Evolutionary conservation across 805 yeast species (phyloP).

Genomic region (Hyphopichia homilentoma): DNA sequence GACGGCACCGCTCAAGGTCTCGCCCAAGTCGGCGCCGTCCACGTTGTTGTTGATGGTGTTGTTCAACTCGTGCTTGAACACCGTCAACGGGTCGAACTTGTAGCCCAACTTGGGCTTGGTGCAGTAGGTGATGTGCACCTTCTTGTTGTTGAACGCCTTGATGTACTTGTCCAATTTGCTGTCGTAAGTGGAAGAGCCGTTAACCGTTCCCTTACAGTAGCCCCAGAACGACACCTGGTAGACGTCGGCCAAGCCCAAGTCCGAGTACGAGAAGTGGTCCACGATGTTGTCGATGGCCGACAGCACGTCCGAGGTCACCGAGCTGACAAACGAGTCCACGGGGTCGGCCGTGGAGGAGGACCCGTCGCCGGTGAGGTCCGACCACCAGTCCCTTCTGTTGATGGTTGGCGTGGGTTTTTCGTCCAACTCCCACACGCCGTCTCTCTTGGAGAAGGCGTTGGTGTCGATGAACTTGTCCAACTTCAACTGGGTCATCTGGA

Average conservation of each 20-base stretch:
- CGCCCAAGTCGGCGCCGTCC: constrained; percentile 19
- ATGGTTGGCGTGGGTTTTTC: background rate
- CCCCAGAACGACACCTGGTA: constrained; percentile 42
- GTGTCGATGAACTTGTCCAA: constrained; percentile 25
- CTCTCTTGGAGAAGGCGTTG: constrained; percentile 10
- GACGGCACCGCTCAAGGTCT: constrained; percentile 10
- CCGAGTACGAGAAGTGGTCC: constrained; percentile 18
- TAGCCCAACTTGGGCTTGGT: constrained; percentile 52
- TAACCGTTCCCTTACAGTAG: constrained; percentile 33
- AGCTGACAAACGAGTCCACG: constrained; percentile 4
- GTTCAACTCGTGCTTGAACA: constrained; percentile 31
- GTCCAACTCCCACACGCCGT: no score
- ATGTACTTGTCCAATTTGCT: constrained; percentile 6
- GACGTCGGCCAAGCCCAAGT: constrained; percentile 39
- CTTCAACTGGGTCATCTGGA: constrained; percentile 32
- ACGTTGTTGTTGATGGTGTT: constrained; percentile 19
- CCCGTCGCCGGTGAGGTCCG: constrained; percentile 1
- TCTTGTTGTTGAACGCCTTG: constrained; percentile 22
- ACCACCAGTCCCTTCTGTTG: background rate
- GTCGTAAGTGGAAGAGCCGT: constrained; percentile 4
- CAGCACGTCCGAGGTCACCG: constrained; percentile 6
- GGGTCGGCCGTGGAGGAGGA: constrained; percentile 4
- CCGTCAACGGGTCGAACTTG: constrained; percentile 48
- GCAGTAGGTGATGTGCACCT: constrained; percentile 46
- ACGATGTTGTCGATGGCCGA: constrained; percentile 18